These are phyloP conservation scores for Penicillium coffeae DNA, from an alignment of 495 filamentous ascomycete genomes.

Conservation along the genomic window DNA sequence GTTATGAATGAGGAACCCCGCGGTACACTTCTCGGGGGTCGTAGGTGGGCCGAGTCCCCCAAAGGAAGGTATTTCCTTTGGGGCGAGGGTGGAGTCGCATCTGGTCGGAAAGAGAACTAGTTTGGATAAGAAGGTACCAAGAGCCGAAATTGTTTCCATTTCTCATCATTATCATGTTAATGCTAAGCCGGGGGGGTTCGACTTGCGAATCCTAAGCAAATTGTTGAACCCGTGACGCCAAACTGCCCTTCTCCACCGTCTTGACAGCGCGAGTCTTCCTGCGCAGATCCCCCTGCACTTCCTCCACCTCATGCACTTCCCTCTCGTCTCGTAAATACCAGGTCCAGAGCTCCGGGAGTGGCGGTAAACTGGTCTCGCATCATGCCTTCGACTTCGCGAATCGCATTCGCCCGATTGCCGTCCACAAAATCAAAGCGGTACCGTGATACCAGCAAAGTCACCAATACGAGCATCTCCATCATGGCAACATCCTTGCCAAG, in stretches of 20 bases:
- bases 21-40: too few species aligned
- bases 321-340: slow-evolving; percentile 1
- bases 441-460: not conserved
- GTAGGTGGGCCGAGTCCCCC: not conserved
- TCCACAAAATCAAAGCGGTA: not conserved
- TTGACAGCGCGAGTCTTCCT: too few species aligned
- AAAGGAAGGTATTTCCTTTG: not conserved
- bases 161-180: not conserved
- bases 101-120: too few species aligned
- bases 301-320: not conserved
- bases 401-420: not conserved
- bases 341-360: not conserved
- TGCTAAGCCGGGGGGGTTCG: not conserved
- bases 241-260: not conserved
- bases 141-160: not conserved
- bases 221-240: too few species aligned
- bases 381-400: not conserved
- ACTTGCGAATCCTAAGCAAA: too few species aligned
- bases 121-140: too few species aligned
- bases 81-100: too few species aligned
- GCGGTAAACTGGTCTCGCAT: slow-evolving; percentile 4
- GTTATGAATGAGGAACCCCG: too few species aligned
- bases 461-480: not conserved
- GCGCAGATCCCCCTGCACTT: not conserved
- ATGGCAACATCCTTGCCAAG: not conserved